Base-by-base conservation (phyloP, 108 stramenopile species). In the Nitzschia sp. region DNA sequence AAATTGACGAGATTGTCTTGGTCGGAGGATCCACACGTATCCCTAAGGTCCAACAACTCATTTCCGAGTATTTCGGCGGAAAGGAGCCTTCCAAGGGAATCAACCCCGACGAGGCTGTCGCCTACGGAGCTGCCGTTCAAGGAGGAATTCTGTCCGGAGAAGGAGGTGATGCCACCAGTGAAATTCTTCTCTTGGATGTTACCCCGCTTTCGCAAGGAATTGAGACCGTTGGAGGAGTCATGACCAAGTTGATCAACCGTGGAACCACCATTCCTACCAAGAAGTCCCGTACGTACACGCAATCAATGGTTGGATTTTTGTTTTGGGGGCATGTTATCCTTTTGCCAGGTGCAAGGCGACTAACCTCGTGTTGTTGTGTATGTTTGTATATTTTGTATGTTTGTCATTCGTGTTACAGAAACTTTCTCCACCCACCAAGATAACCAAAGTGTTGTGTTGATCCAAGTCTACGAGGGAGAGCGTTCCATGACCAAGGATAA, bases 1-100 rank as follows among this genome's bases (percentile, higher is more conserved):
- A 96, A 77, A 89, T 98, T 53, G 97, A 98, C 75, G 94, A 97
- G 80, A 87, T 98, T 64, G 92, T 98, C 25, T 86, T 98, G 24
- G 97, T 98, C 20, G 97, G 97, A 42, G 97, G 97, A 61, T 97
- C 97, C 67, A 97, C 97, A 34, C 94, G 97, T 69, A 97, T 96
- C 67, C 97, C 97, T 53, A 94, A 95, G 87, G 89, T 98, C 24
- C 95, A 96, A 82, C 51, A 68, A 53, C 67, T 98, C 67, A 81
- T 98, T 63, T 84, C 85, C 65, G 96, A 98, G 72, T 97, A 79
- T 80, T 98, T 97, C 75, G 93, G 88, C 44, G 97, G 97, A 69
- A 98, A 98, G 91, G 96, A 98, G 75, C 91, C 88, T 34, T 85
- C 80, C 64, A 86, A 91, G 81, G 92, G 92, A 65, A 92, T 98